A percentile compares a stretch with the other conserved stretches of the same genome.
phyloP scores from a whole-genome alignment of 129 eudicot genomes.

The sunflower (Helianthus annuus) region DNA sequence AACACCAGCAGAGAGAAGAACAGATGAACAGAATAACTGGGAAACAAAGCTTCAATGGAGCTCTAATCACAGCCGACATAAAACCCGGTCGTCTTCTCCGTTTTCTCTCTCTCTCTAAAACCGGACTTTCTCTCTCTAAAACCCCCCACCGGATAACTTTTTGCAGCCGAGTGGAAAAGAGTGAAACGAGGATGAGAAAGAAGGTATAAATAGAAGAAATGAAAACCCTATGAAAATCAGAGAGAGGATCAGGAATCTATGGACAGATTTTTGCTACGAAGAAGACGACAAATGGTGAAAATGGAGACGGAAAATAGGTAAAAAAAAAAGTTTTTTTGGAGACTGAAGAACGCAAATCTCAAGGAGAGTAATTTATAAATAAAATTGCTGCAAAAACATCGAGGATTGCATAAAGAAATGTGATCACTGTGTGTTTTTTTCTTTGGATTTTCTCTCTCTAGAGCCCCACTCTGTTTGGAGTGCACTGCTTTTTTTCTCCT shows the following conservation, averaged over 20 bases:
- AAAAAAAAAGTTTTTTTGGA: background rate
- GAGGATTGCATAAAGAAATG: conserved; percentile 32
- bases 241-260: conserved; percentile 57
- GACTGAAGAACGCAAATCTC: conserved; percentile 40
- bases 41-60: conserved; percentile 55
- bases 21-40: conserved; percentile 28
- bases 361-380: conserved; percentile 28
- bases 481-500: conserved; percentile 6
- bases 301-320: background rate
- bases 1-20: conserved; percentile 51
- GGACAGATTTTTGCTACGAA: conserved; percentile 30
- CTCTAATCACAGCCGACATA: conserved; percentile 82
- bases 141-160: conserved; percentile 18
- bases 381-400: conserved; percentile 22
- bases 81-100: conserved; percentile 36
- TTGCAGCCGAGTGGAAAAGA: conserved; percentile 20
- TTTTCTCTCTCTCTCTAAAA: background rate
- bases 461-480: conserved; percentile 25
- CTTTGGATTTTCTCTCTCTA: conserved; percentile 24
- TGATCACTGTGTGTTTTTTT: conserved; percentile 37
- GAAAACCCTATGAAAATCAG: conserved; percentile 15
- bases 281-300: conserved; percentile 33
- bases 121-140: conserved; percentile 32
- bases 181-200: conserved; percentile 31
- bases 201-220: conserved; percentile 33